Evolutionary conservation across 352 stramenopile genomes (phyloP).

Genomic region (Phytophthora pistaciae): DNA sequence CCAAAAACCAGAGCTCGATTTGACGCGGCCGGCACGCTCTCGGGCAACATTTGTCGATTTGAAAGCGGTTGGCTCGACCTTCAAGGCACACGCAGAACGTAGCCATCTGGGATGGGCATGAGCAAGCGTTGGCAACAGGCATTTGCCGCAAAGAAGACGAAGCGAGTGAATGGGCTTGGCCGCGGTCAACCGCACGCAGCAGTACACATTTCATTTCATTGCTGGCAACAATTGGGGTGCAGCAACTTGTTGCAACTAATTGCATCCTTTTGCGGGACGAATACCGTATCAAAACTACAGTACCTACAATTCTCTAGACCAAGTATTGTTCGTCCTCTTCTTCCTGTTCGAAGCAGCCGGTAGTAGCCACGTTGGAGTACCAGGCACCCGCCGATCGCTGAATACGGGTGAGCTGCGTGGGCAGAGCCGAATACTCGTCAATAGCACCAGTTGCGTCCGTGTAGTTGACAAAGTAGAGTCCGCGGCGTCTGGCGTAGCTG

Average conservation of each 20-base stretch:
- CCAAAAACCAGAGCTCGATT: constrained; percentile 24
- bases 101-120: constrained; percentile 12
- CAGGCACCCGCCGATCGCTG: constrained; percentile 54
- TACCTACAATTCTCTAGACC: constrained; percentile 1
- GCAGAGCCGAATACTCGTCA: constrained; percentile 32
- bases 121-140: constrained; percentile 15
- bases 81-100: constrained; percentile 11
- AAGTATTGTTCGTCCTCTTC: constrained; percentile 40
- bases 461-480: constrained; percentile 71
- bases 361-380: constrained; percentile 40
- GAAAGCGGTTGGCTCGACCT: constrained; percentile 8
- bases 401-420: constrained; percentile 45
- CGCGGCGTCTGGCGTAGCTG: constrained; percentile 53
- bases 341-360: constrained; percentile 38
- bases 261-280: too few relatives aligned
- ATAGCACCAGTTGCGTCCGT: constrained; percentile 39
- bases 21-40: constrained; percentile 15
- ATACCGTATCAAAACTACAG: too few relatives aligned
- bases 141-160: background rate
- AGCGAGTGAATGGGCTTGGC: background rate
- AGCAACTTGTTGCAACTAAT: too few relatives aligned
- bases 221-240: too few relatives aligned
- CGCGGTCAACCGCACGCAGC: background rate
- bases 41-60: constrained; percentile 11
- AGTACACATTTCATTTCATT: too few relatives aligned